Evolutionary conservation across 345 rosid genomes (phyloP).

Genomic region (Ailanthus altissimus): DNA sequence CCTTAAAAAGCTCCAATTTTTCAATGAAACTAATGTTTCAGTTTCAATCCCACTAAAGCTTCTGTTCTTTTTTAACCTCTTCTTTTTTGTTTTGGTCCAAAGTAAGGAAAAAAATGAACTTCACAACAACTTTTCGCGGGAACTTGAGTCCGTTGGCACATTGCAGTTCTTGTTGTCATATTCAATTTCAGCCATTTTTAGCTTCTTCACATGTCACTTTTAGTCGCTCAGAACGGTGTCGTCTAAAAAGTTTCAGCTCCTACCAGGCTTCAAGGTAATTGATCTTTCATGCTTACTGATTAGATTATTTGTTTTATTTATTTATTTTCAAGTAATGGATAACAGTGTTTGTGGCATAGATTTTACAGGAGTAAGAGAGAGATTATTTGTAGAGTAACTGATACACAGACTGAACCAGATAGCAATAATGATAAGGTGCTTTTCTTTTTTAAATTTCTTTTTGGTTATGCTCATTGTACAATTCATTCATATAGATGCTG

Average conservation of each 20-base stretch:
- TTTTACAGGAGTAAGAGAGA: constrained; percentile 50
- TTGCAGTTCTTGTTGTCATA: constrained; percentile 55
- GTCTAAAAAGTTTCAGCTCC: constrained; percentile 31
- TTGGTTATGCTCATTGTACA: not conserved
- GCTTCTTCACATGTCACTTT: constrained; percentile 39
- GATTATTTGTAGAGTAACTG: constrained; percentile 55
- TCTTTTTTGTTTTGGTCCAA: not conserved
- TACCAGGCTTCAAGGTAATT: constrained; percentile 44
- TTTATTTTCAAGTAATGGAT: constrained; percentile 7
- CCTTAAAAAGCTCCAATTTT: not conserved
- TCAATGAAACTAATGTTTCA: not conserved
- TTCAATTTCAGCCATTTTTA: constrained; percentile 55
- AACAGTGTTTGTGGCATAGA: constrained; percentile 27
- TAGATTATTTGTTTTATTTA: not conserved
- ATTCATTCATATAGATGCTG: not conserved
- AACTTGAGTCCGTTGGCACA: constrained; percentile 45
- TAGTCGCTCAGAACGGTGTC: constrained; percentile 21
- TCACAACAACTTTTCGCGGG: constrained; percentile 54
- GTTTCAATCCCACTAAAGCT: not conserved
- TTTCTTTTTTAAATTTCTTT: not conserved
- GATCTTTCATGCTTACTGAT: not conserved
- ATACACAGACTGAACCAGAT: constrained; percentile 73
- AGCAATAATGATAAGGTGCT: constrained; percentile 74
- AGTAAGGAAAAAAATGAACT: constrained; percentile 47
- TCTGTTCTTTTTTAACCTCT: too few relatives aligned